Conservation (phyloP, 192 early-diverging fungal genomes). For the Tieghemiomyces parasiticus region DNA sequence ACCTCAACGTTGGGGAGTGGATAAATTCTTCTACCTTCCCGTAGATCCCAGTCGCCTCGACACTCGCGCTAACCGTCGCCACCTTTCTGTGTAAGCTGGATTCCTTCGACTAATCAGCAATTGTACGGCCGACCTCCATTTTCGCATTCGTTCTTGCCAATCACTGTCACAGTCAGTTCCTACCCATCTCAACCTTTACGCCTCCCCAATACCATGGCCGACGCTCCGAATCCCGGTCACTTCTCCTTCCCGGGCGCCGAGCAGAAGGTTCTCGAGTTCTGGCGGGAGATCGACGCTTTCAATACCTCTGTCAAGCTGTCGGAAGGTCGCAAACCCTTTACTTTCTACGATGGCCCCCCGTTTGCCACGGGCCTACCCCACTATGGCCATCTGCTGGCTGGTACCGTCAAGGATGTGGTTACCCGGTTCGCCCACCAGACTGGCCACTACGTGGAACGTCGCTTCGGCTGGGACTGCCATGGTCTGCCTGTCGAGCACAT, state of each 20-base stretch:
- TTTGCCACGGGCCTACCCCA: conserved; percentile 98
- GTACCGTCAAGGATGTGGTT: conserved; percentile 99
- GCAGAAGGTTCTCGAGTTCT: conserved; percentile 81
- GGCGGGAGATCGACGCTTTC: conserved; percentile 97
- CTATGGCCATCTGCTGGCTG: conserved; percentile 95
- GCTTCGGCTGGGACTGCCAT: conserved; percentile 91
- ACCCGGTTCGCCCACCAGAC: conserved; percentile 91
- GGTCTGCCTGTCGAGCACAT: conserved; percentile 85
- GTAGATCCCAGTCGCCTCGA: too few species aligned
- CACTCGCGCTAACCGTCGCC: too few species aligned
- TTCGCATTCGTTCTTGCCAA: too few species aligned
- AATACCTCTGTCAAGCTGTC: conserved; percentile 78
- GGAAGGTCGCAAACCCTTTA: conserved; percentile 69
- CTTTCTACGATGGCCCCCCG: conserved; percentile 98
- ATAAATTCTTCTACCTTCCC: too few species aligned
- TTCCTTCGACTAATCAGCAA: too few species aligned
- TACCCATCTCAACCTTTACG: too few species aligned
- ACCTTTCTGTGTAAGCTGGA: too few species aligned
- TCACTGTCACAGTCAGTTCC: too few species aligned
- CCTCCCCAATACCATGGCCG: neutral
- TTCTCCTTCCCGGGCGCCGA: conserved; percentile 91
- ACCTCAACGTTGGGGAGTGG: too few species aligned
- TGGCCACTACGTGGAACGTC: conserved; percentile 92
- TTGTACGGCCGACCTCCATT: too few species aligned
- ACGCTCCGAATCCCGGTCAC: conserved; percentile 8